Evolutionary conservation across 1,284 basidiomycete species (phyloP).

Genomic region (Schizophyllum commune): DNA sequence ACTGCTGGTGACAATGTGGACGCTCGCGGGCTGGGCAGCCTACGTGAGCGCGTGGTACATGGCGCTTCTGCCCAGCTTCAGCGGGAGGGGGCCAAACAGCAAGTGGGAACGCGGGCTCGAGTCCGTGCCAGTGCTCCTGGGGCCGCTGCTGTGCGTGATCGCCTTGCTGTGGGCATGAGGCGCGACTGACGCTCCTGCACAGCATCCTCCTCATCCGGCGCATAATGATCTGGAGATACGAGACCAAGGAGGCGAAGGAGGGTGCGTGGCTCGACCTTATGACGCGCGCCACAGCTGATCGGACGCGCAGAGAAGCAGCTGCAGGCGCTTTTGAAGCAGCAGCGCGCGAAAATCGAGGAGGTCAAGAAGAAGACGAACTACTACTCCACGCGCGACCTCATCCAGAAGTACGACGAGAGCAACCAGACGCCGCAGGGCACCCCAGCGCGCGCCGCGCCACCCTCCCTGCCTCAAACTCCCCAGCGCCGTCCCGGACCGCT

Average conservation of each 20-base stretch:
- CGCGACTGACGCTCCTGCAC: slow-evolving; percentile 1
- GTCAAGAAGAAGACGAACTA: slow-evolving; percentile 98
- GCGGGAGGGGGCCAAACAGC: slow-evolving; percentile 21
- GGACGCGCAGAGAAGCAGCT: slow-evolving; percentile 66
- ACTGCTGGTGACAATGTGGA: slow-evolving; percentile 77
- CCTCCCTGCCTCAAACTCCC: slow-evolving; percentile 18
- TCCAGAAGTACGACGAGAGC: slow-evolving; percentile 84
- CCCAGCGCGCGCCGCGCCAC: neutral
- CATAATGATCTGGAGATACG: slow-evolving; percentile 84
- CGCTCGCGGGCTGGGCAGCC: slow-evolving; percentile 71
- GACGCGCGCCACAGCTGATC: neutral
- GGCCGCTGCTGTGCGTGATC: slow-evolving; percentile 71
- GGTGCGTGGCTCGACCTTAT: slow-evolving; percentile 40
- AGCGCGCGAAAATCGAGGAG: slow-evolving; percentile 87
- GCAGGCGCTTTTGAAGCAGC: slow-evolving; percentile 67
- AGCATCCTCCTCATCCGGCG: slow-evolving; percentile 81
- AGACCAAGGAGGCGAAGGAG: slow-evolving; percentile 72
- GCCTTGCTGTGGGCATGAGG: slow-evolving; percentile 3
- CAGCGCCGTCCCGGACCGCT: neutral
- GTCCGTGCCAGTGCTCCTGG: slow-evolving; percentile 54
- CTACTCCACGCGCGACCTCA: slow-evolving; percentile 82
- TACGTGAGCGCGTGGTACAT: slow-evolving; percentile 84
- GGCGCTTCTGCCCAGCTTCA: slow-evolving; percentile 41
- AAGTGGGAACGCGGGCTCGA: slow-evolving; percentile 40
- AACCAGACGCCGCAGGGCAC: neutral